Conservation (phyloP, 2,329 filamentous ascomycete species). For the Aureobasidium subglaciale region DNA sequence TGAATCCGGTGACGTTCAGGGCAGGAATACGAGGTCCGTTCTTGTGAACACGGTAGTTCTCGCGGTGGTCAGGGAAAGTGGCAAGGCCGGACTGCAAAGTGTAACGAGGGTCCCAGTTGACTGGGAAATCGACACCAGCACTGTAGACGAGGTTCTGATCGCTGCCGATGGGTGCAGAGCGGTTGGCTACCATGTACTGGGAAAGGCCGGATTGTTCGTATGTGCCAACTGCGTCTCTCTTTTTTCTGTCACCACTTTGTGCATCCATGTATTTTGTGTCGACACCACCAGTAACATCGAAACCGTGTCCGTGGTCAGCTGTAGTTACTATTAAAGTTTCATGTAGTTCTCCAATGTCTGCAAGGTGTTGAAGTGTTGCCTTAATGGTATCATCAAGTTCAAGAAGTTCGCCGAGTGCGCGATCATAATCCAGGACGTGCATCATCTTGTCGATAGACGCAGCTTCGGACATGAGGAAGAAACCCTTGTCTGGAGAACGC, state of each 20-base stretch:
- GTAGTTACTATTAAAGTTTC: conserved; percentile 75
- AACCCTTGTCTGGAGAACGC: conserved; percentile 53
- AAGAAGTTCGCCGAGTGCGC: conserved; percentile 74
- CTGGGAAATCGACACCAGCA: conserved; percentile 69
- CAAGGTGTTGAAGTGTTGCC: conserved; percentile 65
- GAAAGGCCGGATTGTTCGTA: conserved; percentile 69
- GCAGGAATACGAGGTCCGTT: conserved; percentile 57
- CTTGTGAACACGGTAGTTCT: conserved; percentile 68
- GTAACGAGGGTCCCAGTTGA: conserved; percentile 80
- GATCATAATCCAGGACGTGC: conserved; percentile 79
- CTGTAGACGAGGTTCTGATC: conserved; percentile 50
- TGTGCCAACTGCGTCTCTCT: conserved; percentile 66
- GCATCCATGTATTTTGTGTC: conserved; percentile 70
- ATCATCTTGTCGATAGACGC: conserved; percentile 87
- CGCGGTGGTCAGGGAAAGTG: conserved; percentile 66
- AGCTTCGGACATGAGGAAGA: conserved; percentile 82
- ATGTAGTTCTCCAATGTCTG: conserved; percentile 58
- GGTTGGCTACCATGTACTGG: conserved; percentile 63
- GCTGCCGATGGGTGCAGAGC: conserved; percentile 69
- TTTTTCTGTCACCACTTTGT: conserved; percentile 59
- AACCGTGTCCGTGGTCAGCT: conserved; percentile 84
- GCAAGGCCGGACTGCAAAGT: conserved; percentile 66
- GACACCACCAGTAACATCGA: conserved; percentile 76
- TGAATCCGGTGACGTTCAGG: conserved; percentile 43
- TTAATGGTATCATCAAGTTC: conserved; percentile 79